Conservation (phyloP, 176 grass and related monocot genomes). For the Juncus effusus region DNA sequence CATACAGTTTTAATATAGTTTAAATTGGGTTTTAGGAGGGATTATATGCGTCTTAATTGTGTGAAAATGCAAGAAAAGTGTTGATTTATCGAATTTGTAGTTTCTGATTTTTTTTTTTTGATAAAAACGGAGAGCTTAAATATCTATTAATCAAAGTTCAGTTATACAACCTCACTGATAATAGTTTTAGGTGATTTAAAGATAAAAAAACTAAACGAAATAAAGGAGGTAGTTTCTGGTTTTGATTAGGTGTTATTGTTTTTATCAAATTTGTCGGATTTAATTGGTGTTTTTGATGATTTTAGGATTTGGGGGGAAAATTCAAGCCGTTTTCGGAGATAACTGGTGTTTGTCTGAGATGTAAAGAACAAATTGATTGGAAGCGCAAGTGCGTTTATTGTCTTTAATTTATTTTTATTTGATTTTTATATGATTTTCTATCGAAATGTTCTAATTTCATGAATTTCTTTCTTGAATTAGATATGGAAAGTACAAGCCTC, state of each 20-base stretch:
- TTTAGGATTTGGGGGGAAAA: slow-evolving; percentile 77
- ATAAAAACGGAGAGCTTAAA: too few relatives aligned
- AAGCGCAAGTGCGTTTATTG: slow-evolving; percentile 59
- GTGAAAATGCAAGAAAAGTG: too few relatives aligned
- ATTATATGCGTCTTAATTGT: too few relatives aligned
- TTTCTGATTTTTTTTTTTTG: not conserved
- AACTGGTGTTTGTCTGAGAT: slow-evolving; percentile 88
- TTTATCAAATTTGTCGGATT: not conserved
- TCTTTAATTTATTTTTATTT: not conserved
- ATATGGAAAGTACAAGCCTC: slow-evolving; percentile 86
- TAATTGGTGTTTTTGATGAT: slow-evolving; percentile 2
- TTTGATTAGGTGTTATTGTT: not conserved
- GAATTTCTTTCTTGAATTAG: slow-evolving; percentile 34
- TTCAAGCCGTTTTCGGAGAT: slow-evolving; percentile 66
- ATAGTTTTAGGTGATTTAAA: too few relatives aligned
- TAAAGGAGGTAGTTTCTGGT: not conserved
- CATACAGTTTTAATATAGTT: too few relatives aligned
- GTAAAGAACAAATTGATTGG: slow-evolving; percentile 96
- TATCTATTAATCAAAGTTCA: too few relatives aligned
- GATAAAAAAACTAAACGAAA: not conserved
- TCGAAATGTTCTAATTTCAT: not conserved
- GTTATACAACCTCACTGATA: too few relatives aligned
- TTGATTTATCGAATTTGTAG: too few relatives aligned
- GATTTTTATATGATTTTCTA: not conserved
- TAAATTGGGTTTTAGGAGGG: too few relatives aligned